phyloP scores from a whole-genome alignment of 1,284 basidiomycete genomes.

The Rhodotorula sp. region DNA sequence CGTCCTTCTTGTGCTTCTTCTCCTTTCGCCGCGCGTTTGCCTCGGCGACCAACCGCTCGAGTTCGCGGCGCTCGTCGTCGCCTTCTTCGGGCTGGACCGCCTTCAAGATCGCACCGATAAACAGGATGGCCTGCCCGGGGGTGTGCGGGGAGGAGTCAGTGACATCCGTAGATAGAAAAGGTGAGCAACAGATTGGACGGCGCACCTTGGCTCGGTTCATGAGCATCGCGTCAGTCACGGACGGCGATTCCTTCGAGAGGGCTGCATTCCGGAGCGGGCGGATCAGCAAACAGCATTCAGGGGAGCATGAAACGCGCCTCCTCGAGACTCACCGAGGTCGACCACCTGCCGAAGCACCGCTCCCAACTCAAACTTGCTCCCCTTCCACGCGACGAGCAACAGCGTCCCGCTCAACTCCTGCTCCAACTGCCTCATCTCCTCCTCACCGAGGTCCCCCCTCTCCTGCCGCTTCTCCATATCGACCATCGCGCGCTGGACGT shows the following conservation, averaged over 20 bases:
- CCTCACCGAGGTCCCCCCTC: constrained; percentile 75
- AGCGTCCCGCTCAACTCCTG: constrained; percentile 92
- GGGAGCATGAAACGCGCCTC: no score
- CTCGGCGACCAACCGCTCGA: constrained; percentile 57
- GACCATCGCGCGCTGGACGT: constrained; percentile 58
- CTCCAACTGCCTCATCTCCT: constrained; percentile 71
- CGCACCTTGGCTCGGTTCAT: constrained; percentile 76
- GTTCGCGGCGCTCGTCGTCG: constrained; percentile 84
- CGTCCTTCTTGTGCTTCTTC: constrained; percentile 15
- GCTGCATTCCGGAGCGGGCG: constrained; percentile 56
- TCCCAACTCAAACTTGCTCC: constrained; percentile 81
- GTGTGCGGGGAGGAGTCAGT: not conserved
- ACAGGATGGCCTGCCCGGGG: constrained; percentile 64
- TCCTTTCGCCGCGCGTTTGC: constrained; percentile 40
- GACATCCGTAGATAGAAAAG: not conserved
- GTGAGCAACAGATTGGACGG: not conserved
- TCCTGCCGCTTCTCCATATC: constrained; percentile 89
- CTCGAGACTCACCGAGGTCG: constrained; percentile 63
- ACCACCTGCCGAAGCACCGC: constrained; percentile 45
- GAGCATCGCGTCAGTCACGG: constrained; percentile 67
- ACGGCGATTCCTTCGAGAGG: constrained; percentile 75
- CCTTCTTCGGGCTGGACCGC: constrained; percentile 75
- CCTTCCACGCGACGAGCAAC: constrained; percentile 88
- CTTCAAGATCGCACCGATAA: constrained; percentile 84
- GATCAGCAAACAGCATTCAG: no score